Conservation (phyloP, 2,329 filamentous ascomycete species). For the Alternaria sp. region DNA sequence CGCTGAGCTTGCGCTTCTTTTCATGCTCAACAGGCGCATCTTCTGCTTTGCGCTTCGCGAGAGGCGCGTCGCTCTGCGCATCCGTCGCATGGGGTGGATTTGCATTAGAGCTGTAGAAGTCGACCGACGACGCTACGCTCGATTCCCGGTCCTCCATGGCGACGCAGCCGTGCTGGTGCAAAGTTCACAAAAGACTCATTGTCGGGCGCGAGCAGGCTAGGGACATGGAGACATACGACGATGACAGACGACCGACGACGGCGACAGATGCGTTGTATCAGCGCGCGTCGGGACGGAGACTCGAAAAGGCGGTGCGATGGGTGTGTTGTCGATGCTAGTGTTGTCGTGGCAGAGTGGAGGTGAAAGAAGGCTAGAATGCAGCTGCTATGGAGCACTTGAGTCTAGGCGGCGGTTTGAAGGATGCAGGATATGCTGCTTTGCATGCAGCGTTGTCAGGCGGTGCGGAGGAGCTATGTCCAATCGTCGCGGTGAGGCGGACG, state of each 20-base stretch:
- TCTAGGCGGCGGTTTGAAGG: constrained; percentile 9
- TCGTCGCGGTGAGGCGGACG: constrained; percentile 17
- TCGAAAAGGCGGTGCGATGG: constrained; percentile 16
- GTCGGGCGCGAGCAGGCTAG: constrained; percentile 31
- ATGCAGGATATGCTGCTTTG: constrained; percentile 7
- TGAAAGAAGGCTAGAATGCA: constrained; percentile 15
- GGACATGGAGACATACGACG: constrained; percentile 34
- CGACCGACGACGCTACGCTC: constrained; percentile 46
- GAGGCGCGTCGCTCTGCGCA: constrained; percentile 20
- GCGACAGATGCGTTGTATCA: constrained; percentile 10
- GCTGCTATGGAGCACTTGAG: neutral
- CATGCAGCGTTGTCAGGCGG: constrained; percentile 8
- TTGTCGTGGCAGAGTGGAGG: constrained; percentile 19
- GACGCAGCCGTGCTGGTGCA: constrained; percentile 26
- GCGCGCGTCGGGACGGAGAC: constrained; percentile 9
- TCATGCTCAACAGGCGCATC: constrained; percentile 28
- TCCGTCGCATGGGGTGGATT: constrained; percentile 23
- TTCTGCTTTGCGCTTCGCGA: constrained; percentile 49
- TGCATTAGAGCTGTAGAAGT: constrained; percentile 46
- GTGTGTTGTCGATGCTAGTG: constrained; percentile 18
- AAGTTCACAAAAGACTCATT: constrained; percentile 45
- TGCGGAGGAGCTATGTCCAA: constrained; percentile 15
- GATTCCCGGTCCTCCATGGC: constrained; percentile 47
- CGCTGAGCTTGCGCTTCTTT: constrained; percentile 46
- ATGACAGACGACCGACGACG: neutral